phyloP scores from a whole-genome alignment of 1,139 yeast species.

The Protomyces lactucae-debilis region DNA sequence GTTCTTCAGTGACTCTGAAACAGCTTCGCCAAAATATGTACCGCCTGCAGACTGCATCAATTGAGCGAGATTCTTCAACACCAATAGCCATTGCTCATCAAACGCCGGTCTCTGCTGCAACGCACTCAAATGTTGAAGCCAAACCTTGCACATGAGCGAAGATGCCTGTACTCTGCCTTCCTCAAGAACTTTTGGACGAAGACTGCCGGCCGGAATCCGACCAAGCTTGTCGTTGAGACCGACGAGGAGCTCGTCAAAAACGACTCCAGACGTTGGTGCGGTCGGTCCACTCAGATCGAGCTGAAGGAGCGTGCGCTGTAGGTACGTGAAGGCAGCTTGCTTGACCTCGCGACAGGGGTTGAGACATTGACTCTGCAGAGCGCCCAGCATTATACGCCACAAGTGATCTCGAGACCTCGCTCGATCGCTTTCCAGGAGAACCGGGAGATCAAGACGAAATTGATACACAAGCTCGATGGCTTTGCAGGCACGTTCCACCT shows the following conservation, averaged over 20 bases:
- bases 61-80: slow-evolving; percentile 50
- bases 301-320: slow-evolving; percentile 43
- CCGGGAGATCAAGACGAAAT: slow-evolving; percentile 29
- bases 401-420: slow-evolving; percentile 16
- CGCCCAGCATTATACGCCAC: slow-evolving; percentile 42
- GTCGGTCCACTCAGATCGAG: background rate
- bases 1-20: slow-evolving; percentile 61
- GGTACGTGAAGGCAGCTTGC: slow-evolving; percentile 51
- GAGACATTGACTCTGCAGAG: slow-evolving; percentile 80
- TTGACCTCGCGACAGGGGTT: slow-evolving; percentile 81
- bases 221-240: slow-evolving; percentile 5
- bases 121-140: slow-evolving; percentile 54
- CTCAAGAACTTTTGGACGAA: background rate
- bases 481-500: slow-evolving; percentile 55
- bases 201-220: background rate
- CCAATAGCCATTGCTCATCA: slow-evolving; percentile 44
- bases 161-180: slow-evolving; percentile 55
- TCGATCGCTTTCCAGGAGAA: slow-evolving; percentile 4
- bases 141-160: slow-evolving; percentile 63
- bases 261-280: background rate
- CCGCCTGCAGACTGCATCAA: slow-evolving; percentile 41
- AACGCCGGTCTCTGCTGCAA: slow-evolving; percentile 42
- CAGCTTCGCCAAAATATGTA: slow-evolving; percentile 45
- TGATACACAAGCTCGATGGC: slow-evolving; percentile 47
- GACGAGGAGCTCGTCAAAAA: slow-evolving; percentile 7